Evolutionary conservation across 768 basidiomycete species (phyloP).

Genomic region (Tricholoma sp.): DNA sequence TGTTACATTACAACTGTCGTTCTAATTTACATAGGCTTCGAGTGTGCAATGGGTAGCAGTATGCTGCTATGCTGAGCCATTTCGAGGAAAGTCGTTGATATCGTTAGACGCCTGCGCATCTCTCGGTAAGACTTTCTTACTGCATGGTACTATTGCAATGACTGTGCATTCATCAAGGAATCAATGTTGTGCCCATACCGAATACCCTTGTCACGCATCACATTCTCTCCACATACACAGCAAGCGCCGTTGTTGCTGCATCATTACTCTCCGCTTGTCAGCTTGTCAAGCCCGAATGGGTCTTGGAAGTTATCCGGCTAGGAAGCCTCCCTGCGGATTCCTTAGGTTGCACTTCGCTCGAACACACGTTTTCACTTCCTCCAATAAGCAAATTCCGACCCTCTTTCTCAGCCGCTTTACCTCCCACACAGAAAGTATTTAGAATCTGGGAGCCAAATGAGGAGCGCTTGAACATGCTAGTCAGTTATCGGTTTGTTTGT

Average conservation of each 20-base stretch:
- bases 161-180: constrained; percentile 34
- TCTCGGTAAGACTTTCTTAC: constrained; percentile 39
- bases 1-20: background rate
- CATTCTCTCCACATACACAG: constrained; percentile 44
- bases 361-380: constrained; percentile 48
- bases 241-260: constrained; percentile 45
- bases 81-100: constrained; percentile 29
- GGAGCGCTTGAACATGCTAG: constrained; percentile 51
- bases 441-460: constrained; percentile 68
- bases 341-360: constrained; percentile 36
- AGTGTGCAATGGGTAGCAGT: constrained; percentile 51
- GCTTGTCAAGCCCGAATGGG: constrained; percentile 67
- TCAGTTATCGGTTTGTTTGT: constrained; percentile 52
- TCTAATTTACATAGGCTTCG: background rate
- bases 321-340: constrained; percentile 34
- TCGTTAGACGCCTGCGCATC: constrained; percentile 40
- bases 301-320: constrained; percentile 52
- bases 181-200: constrained; percentile 46
- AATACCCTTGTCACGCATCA: constrained; percentile 57
- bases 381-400: constrained; percentile 54
- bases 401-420: constrained; percentile 44
- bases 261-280: constrained; percentile 56
- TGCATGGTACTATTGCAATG: background rate
- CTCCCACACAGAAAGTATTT: constrained; percentile 42
- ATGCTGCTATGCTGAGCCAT: constrained; percentile 41